Percentiles rank a stretch among this genome's conserved stretches.
Conservation (phyloP, 2,329 filamentous ascomycete species). For the Fusarium siculi region DNA sequence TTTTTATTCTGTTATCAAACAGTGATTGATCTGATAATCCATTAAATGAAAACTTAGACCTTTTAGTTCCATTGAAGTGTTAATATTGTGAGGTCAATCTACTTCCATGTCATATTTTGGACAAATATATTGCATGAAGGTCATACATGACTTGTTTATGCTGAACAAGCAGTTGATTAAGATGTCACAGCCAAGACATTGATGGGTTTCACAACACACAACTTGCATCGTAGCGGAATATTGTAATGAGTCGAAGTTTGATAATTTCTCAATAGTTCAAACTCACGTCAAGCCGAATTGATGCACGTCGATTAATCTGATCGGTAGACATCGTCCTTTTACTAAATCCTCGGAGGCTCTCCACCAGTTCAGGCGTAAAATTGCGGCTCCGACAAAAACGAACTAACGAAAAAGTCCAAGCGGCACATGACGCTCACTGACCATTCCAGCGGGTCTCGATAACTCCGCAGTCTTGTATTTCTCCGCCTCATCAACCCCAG, state of each 20-base stretch:
- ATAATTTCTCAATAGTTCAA: too few relatives aligned
- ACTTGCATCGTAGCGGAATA: not conserved
- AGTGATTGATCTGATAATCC: too few relatives aligned
- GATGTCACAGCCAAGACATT: too few relatives aligned
- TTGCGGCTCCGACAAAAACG: not conserved
- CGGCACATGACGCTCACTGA: not conserved
- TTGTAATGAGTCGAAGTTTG: rapidly evolving
- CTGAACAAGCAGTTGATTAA: too few relatives aligned
- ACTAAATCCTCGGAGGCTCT: not conserved
- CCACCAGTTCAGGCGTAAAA: not conserved
- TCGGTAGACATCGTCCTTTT: not conserved
- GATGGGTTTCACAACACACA: not conserved
- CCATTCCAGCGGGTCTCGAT: not conserved
- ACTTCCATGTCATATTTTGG: too few relatives aligned
- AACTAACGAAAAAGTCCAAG: not conserved
- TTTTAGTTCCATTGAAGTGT: not conserved
- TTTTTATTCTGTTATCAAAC: not conserved
- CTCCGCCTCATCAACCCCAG: conserved; percentile 6
- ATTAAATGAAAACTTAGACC: rapidly evolving
- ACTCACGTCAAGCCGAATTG: rapidly evolving
- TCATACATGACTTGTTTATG: too few relatives aligned
- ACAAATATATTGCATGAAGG: too few relatives aligned
- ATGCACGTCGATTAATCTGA: not conserved
- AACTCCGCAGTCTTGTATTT: not conserved
- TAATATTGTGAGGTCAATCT: not conserved